Evolutionary conservation across 2,329 filamentous ascomycete species (phyloP), one percentile per base, ranked within the genome.

Genomic region (Trichophyton schoenleinii): DNA sequence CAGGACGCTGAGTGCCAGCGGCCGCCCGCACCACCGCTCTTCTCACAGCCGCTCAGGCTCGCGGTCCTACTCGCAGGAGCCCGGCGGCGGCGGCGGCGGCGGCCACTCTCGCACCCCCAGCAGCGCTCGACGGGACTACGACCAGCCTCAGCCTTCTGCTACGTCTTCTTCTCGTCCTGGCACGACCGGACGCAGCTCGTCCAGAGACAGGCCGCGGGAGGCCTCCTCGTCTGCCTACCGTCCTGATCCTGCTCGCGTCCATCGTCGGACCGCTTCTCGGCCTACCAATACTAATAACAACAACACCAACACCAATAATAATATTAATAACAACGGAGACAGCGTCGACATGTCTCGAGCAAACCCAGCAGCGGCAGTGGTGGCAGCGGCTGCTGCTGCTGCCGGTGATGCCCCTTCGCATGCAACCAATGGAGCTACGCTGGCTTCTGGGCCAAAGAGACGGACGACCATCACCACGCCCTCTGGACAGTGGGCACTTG

Each of bases 401-500:
- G 41, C n/a, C 41, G 6, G 6, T 44, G 15, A 5, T 44, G 41
- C 80, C 49, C 74, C 28, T 31, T 31, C 28, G 28, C 28, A 82
- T 57, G 77, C 82, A 59, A 68, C 73, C 58, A 64, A 61, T 62
- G 64, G 49, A 69, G 78, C 58, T n/a, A 62, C 57, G 65, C 68
- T 67, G 57, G 64, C 72, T 49, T 65, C 73, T 22, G 77, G 78
- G 62, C 74, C 80, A 11, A 75, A 79, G 60, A 77, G 84, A 67
- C 77, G 85, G 69, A 96, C 92, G 11, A 92, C 89, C 46, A 95
- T 99, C 71, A 89, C 88, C 59, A 91, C 91, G 2, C 86, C 88
- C 55, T 91, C 91, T 11, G 94, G 94, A 62, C 90, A 91, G 78
- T 99, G 92, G 91, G 85, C 91, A 61, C 80, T 99, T 59, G 92